Evolutionary conservation across 257 asterid species (phyloP).

Genomic region (Parsonsia alboflavescens): DNA sequence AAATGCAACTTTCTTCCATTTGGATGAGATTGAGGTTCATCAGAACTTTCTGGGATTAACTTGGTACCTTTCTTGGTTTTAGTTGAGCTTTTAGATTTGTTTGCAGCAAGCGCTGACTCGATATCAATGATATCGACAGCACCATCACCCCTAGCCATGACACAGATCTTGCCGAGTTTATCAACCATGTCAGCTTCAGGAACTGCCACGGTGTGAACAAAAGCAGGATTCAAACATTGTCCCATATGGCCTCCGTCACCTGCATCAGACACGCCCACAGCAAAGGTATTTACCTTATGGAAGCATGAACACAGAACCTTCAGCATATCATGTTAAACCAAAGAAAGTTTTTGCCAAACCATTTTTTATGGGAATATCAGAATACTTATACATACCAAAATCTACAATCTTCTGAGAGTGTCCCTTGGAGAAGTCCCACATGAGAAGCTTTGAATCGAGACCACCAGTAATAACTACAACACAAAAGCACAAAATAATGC

Average conservation of each 20-base stretch:
- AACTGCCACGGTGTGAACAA: conserved; percentile 69
- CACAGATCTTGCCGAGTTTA: conserved; percentile 73
- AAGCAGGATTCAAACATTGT: conserved; percentile 84
- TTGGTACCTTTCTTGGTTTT: conserved; percentile 44
- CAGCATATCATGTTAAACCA: too few species aligned
- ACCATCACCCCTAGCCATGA: conserved; percentile 89
- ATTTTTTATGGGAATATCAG: conserved; percentile 2
- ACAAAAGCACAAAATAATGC: conserved; percentile 7
- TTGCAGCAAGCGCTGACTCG: conserved; percentile 47
- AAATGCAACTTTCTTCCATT: conserved; percentile 40
- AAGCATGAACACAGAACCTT: not conserved
- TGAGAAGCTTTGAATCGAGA: conserved; percentile 80
- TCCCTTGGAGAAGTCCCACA: conserved; percentile 97
- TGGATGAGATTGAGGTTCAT: conserved; percentile 27
- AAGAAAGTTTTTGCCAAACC: not conserved
- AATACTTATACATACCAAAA: conserved; percentile 53
- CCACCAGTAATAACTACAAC: conserved; percentile 87
- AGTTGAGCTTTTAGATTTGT: conserved; percentile 42
- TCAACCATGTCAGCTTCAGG: conserved; percentile 78
- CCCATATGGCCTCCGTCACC: conserved; percentile 48
- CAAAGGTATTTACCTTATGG: conserved; percentile 9
- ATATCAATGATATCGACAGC: conserved; percentile 60
- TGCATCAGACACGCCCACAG: conserved; percentile 30
- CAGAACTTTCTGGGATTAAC: conserved; percentile 25
- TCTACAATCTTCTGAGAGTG: conserved; percentile 63